phyloP scores from a whole-genome alignment of 2,329 filamentous ascomycete genomes.

The Clonostachys byssicola region DNA sequence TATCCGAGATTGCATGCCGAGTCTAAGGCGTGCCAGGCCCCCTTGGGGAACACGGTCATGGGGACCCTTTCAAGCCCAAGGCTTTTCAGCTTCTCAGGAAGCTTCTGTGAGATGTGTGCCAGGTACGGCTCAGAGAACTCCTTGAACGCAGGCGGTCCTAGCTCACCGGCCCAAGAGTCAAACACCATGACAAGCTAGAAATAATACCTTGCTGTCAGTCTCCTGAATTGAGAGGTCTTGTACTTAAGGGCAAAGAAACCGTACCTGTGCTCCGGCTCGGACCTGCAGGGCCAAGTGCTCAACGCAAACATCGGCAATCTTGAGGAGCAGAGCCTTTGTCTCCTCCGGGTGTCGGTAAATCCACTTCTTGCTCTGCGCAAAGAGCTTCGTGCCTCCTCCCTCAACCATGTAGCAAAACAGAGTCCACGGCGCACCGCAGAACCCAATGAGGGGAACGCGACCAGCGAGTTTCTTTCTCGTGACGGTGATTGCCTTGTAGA shows the following conservation, averaged over 20 bases:
- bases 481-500: conserved; percentile 91
- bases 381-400: conserved; percentile 92
- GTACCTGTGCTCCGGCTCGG: conserved; percentile 82
- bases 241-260: conserved; percentile 5
- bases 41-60: conserved; percentile 98
- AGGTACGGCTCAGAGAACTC: conserved; percentile 85
- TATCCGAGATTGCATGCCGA: conserved; percentile 85
- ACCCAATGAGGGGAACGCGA: conserved; percentile 88
- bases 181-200: conserved; percentile 85
- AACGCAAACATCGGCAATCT: conserved; percentile 91
- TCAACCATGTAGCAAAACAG: conserved; percentile 99
- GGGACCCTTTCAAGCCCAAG: conserved; percentile 77
- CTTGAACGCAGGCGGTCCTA: conserved; percentile 79
- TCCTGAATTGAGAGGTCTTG: not conserved
- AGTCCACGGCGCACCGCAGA: conserved; percentile 96
- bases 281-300: conserved; percentile 93
- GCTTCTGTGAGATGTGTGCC: conserved; percentile 73
- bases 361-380: conserved; percentile 94
- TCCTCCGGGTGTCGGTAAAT: conserved; percentile 84
- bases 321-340: conserved; percentile 76
- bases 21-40: conserved; percentile 92
- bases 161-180: conserved; percentile 95
- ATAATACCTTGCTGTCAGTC: not conserved
- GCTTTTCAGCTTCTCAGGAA: conserved; percentile 71
- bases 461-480: conserved; percentile 85